Percentiles rank a stretch among this genome's conserved stretches.
Evolutionary conservation across 2,329 filamentous ascomycete genomes (phyloP).

Genomic region (Sporothrix pseudoabietina): DNA sequence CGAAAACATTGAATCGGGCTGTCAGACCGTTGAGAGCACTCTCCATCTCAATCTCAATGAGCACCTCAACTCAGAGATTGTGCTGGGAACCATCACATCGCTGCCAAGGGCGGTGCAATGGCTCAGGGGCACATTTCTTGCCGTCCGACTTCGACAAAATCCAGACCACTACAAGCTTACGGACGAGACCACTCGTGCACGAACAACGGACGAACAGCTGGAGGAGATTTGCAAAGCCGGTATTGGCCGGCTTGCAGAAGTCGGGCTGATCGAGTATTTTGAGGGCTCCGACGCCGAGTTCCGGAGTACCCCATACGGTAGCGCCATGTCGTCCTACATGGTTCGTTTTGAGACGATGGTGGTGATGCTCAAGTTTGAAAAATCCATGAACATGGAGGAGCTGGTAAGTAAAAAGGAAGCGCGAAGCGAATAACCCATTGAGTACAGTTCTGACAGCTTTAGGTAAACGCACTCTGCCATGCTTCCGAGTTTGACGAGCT

Average conservation of each 20-base stretch:
- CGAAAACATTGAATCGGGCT: constrained; percentile 71
- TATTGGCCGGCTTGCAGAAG: constrained; percentile 64
- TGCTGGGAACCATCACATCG: constrained; percentile 70
- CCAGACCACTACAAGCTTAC: constrained; percentile 69
- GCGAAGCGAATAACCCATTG: too few relatives aligned
- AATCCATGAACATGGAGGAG: constrained; percentile 62
- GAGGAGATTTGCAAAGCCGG: constrained; percentile 71
- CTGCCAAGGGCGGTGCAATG: constrained; percentile 68
- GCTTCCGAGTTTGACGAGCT: constrained; percentile 73
- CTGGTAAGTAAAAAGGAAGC: constrained; percentile 56
- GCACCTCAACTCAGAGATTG: constrained; percentile 82
- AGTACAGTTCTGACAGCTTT: not conserved
- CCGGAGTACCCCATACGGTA: constrained; percentile 69
- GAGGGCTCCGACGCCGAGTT: constrained; percentile 49
- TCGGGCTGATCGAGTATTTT: constrained; percentile 52
- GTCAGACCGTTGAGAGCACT: constrained; percentile 74
- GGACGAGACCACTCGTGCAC: constrained; percentile 52
- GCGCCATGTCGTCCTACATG: constrained; percentile 83
- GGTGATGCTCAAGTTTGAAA: constrained; percentile 63
- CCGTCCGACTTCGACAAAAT: constrained; percentile 71
- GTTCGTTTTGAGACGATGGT: constrained; percentile 80
- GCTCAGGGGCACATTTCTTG: constrained; percentile 77
- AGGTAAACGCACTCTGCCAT: constrained; percentile 68
- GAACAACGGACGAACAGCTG: constrained; percentile 63
- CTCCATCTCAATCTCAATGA: constrained; percentile 79